A percentile compares a stretch with the other conserved stretches of the same genome.
Conservation (phyloP, 164 flowering plant genomes). For the Vitis labrusca region DNA sequence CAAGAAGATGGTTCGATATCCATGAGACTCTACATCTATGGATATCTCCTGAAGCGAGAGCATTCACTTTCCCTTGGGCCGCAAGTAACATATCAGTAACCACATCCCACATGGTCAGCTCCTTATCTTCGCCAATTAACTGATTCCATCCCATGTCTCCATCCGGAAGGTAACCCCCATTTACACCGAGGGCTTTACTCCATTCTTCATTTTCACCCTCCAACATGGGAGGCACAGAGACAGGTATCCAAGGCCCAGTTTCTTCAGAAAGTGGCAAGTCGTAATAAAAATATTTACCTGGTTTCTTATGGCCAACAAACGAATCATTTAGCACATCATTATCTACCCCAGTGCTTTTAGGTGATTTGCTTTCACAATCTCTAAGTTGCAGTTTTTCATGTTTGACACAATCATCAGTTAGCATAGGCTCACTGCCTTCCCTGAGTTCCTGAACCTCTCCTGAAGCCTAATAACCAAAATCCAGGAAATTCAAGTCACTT, state of each 20-base stretch:
- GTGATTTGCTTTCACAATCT: conserved; percentile 5
- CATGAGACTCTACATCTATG: conserved; percentile 38
- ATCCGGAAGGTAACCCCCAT: conserved; percentile 85
- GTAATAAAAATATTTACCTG: conserved; percentile 68
- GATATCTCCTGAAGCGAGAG: conserved; percentile 66
- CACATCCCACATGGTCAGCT: conserved; percentile 97
- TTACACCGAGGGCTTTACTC: conserved; percentile 47
- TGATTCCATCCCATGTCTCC: conserved; percentile 84
- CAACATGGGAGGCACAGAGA: conserved; percentile 93
- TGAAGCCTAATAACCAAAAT: conserved; percentile 3
- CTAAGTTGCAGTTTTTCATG: background rate
- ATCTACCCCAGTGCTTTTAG: background rate
- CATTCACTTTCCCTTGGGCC: conserved; percentile 74
- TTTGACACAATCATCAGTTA: background rate
- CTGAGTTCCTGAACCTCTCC: conserved; percentile 1
- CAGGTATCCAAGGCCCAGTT: conserved; percentile 96
- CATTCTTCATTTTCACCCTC: conserved; percentile 71
- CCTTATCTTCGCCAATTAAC: conserved; percentile 58
- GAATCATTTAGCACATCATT: background rate
- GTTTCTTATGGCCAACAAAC: conserved; percentile 23
- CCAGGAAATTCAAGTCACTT: background rate
- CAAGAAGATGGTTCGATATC: conserved; percentile 65
- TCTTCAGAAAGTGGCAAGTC: conserved; percentile 81
- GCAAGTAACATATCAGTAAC: conserved; percentile 80
- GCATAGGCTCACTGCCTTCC: background rate